phyloP scores from a whole-genome alignment of 208 protist genomes.

The Crithidia fasciculata region DNA sequence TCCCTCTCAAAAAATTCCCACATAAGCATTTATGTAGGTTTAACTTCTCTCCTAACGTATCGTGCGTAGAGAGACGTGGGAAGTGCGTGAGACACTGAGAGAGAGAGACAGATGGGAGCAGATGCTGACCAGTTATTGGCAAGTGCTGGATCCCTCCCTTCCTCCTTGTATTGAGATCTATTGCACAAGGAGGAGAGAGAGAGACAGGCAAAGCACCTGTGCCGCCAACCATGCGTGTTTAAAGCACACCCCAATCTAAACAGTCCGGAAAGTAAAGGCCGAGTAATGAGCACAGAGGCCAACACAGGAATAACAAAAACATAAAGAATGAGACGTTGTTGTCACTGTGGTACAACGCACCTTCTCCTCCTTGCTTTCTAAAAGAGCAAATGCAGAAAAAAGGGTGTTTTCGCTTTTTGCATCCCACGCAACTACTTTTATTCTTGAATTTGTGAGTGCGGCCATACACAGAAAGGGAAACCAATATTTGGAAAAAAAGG shows the following conservation, averaged over 20 bases:
- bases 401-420: no score
- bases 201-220: no score
- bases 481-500: not conserved
- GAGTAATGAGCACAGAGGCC: not conserved
- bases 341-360: not conserved
- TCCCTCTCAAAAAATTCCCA: no score
- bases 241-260: not conserved
- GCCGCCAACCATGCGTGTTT: no score
- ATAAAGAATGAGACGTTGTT: not conserved
- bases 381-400: conserved; percentile 1
- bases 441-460: not conserved
- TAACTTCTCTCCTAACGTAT: no score
- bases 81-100: not conserved
- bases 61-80: no score
- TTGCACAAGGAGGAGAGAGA: no score
- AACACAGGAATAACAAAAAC: not conserved
- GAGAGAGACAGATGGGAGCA: conserved; percentile 14
- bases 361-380: not conserved
- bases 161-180: no score
- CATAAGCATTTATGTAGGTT: no score
- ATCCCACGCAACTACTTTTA: no score
- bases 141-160: no score
- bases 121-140: no score
- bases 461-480: not conserved
- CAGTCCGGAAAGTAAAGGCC: not conserved